phyloP scores from a whole-genome alignment of 768 basidiomycete species.

The Kwoniella sp. region DNA sequence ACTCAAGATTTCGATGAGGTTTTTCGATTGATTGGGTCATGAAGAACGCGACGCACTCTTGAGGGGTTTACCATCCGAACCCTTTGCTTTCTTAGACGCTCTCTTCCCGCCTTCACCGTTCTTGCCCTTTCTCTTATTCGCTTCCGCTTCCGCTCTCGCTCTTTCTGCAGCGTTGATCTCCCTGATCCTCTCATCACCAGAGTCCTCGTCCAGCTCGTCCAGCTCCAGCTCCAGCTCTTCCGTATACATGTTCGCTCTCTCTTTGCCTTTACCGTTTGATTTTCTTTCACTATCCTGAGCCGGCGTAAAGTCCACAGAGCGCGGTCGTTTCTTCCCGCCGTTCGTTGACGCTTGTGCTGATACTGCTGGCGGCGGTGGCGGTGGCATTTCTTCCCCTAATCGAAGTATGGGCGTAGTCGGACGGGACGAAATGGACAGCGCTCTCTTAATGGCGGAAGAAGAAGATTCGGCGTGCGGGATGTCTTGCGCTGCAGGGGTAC shows the following conservation, averaged over 20 bases:
- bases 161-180: constrained; percentile 12
- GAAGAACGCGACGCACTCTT: constrained; percentile 10
- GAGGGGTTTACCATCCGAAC: constrained; percentile 17
- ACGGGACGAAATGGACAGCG: not conserved
- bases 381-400: not conserved
- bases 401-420: not conserved
- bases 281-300: not conserved
- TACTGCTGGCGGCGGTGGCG: too few species aligned
- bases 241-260: not conserved
- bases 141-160: not conserved
- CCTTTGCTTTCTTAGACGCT: constrained; percentile 12
- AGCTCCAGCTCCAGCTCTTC: not conserved
- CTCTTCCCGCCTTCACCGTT: not conserved
- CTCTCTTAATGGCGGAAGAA: constrained; percentile 6
- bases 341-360: not conserved
- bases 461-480: constrained; percentile 30
- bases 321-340: not conserved
- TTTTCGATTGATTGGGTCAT: not conserved
- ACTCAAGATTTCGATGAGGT: too few species aligned
- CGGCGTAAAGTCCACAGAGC: not conserved
- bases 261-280: constrained; percentile 14
- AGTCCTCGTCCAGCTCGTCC: constrained; percentile 3
- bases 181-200: not conserved
- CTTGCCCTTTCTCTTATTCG: not conserved
- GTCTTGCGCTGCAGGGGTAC: not conserved